Evolutionary conservation across 768 basidiomycete genomes (phyloP), one percentile per base, ranked within the genome.

Genomic region (Leccinum obscurum): DNA sequence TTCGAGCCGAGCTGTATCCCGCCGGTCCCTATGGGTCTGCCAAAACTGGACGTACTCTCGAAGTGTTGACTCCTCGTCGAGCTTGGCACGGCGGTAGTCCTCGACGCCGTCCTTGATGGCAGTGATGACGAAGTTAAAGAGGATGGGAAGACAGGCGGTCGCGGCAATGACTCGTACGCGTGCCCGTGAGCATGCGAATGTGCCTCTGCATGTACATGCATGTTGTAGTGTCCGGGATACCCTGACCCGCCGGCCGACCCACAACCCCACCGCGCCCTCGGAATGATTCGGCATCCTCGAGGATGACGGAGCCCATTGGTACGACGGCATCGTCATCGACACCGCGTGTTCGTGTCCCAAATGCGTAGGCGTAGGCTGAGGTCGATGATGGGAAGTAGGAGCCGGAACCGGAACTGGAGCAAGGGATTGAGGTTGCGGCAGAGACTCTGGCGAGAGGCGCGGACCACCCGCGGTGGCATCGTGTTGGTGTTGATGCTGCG

Each of bases 31-130:
- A 51, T 55, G 5, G 64, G 68, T 51, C 67, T 75, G 0, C 63
- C 60, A 14, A 82, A 64, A 57, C 80, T 81, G 39, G 79, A 49
- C 52, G 77, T 80, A 61, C 80, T 81, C 53, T 77, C 76, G 92
- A 94, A 55, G 87, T 97, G 77, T 99, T 99, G 65, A 98, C 95
- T 94, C 87, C 62, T 97, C 90, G 72, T 99, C 96, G 44, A 95
- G 81, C 11, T 75, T 67, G 10, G 89, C 90, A 54, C 96, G 87
- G n/a, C 95, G 87, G 72, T 93, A 95, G 75, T 99, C 28, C 28
- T 28, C 28, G 28, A 28, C 28, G 28, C 96, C 96, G 72, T 99
- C 96, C 75, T 98, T 99, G 79, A 97, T 83, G 3, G 90, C 95
- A 14, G 96, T 98, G 54, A 96, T 89, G 30, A 78, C 71, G 44